Conservation (phyloP, 768 basidiomycete genomes). For the Leccinum pellstonianum region DNA sequence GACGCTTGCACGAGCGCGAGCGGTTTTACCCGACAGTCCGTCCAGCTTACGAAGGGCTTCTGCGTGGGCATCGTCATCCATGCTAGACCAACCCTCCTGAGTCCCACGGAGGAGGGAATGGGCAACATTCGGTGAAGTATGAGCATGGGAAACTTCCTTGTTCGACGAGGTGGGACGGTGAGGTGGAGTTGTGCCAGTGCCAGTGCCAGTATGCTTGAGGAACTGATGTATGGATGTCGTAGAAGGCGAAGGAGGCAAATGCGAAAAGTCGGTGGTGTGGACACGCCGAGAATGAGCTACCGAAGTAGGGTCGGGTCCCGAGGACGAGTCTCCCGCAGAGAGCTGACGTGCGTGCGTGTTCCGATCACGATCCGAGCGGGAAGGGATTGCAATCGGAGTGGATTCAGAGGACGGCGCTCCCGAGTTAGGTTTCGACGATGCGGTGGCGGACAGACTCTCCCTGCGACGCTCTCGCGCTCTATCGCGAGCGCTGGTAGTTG, state of each 20-base stretch:
- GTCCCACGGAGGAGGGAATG: conserved; percentile 85
- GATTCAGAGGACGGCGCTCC: conserved; percentile 15
- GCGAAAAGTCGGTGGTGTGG: conserved; percentile 78
- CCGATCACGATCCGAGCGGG: conserved; percentile 30
- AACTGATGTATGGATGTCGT: conserved; percentile 88
- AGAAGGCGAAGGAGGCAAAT: conserved; percentile 87
- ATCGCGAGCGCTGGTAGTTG: conserved; percentile 41
- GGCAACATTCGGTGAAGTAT: conserved; percentile 65
- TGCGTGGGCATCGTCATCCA: conserved; percentile 85
- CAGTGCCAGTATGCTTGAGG: conserved; percentile 51
- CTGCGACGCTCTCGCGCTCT: conserved; percentile 51
- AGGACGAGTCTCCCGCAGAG: conserved; percentile 67
- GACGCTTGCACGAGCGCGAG: conserved; percentile 75
- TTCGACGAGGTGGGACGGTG: conserved; percentile 37
- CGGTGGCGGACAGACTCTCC: conserved; percentile 44
- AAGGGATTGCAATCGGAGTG: conserved; percentile 24
- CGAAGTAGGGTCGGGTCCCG: conserved; percentile 49
- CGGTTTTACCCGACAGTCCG: conserved; percentile 75
- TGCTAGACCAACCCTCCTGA: conserved; percentile 85
- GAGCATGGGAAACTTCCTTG: conserved; percentile 38
- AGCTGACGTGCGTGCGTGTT: conserved; percentile 60
- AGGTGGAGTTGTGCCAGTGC: conserved; percentile 38
- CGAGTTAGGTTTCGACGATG: conserved; percentile 36
- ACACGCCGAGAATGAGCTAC: conserved; percentile 53
- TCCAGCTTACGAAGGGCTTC: conserved; percentile 93